Conservation (phyloP, 2,329 filamentous ascomycete genomes). For the Dactylellina sp. region DNA sequence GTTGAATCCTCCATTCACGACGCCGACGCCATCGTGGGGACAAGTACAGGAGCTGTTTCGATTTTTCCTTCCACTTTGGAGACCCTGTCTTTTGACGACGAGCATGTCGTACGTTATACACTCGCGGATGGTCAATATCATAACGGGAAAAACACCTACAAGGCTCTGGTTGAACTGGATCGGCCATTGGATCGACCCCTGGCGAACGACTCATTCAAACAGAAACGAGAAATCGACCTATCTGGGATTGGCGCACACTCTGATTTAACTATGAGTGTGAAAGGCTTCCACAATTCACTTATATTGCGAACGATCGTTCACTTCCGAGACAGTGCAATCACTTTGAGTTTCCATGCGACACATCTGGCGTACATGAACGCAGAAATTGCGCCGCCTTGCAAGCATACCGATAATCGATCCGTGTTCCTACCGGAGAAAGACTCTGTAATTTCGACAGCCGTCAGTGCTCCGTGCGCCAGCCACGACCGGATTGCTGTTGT, state of each 20-base stretch:
- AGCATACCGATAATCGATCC: not conserved
- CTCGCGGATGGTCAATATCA: conserved; percentile 2
- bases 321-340: not conserved
- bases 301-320: conserved; percentile 5
- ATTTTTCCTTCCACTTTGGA: not conserved
- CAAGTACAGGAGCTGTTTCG: not conserved
- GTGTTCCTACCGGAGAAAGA: not conserved
- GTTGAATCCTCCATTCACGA: not conserved
- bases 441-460: not conserved
- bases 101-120: not conserved
- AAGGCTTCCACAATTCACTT: not conserved
- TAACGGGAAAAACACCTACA: not conserved
- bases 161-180: not conserved
- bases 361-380: conserved; percentile 13
- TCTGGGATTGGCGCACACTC: not conserved
- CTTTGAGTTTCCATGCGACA: conserved; percentile 7
- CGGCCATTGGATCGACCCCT: not conserved
- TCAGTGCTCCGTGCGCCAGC: not conserved
- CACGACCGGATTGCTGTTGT: not conserved
- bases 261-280: not conserved
- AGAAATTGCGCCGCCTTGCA: conserved; percentile 1
- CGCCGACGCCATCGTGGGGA: not conserved
- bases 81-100: not conserved
- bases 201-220: not conserved
- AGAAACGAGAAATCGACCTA: not conserved